phyloP scores from a whole-genome alignment of 495 filamentous ascomycete species.

The Aspergillus affinis region DNA sequence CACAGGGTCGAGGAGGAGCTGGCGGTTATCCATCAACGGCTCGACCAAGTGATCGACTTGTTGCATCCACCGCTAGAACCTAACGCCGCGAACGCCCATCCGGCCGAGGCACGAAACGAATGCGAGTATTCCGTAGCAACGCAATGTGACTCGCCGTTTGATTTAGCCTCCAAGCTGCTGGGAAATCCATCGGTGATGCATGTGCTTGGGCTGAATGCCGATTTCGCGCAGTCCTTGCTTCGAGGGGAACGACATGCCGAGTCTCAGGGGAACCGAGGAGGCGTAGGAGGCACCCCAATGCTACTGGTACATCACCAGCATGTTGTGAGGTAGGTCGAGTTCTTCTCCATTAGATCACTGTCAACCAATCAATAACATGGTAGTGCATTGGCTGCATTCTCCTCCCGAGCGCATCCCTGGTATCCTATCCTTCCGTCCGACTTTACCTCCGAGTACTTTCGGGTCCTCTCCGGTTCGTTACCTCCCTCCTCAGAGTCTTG shows the following conservation, averaged over 20 bases:
- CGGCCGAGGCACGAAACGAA: slow-evolving; percentile 1
- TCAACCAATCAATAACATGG: background rate
- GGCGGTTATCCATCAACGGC: background rate
- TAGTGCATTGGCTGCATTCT: slow-evolving; percentile 7
- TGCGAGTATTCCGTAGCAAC: background rate
- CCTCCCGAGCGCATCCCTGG: slow-evolving; percentile 1
- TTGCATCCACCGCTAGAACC: too few species aligned
- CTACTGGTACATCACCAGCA: background rate
- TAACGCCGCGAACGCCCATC: too few species aligned
- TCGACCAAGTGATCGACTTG: slow-evolving; percentile 2
- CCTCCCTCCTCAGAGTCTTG: slow-evolving; percentile 4
- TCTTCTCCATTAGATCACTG: background rate
- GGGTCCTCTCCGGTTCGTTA: background rate
- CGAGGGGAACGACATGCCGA: slow-evolving; percentile 1
- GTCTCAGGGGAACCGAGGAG: background rate
- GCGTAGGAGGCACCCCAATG: background rate
- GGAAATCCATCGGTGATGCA: background rate
- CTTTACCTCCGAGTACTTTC: slow-evolving; percentile 6
- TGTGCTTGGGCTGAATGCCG: background rate
- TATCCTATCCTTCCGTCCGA: slow-evolving; percentile 12
- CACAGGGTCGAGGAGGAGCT: background rate
- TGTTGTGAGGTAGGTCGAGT: background rate
- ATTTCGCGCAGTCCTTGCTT: background rate
- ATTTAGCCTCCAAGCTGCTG: background rate
- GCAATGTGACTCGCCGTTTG: background rate